Conservation (phyloP, 441 rosid genomes). For the Populus hybrid region DNA sequence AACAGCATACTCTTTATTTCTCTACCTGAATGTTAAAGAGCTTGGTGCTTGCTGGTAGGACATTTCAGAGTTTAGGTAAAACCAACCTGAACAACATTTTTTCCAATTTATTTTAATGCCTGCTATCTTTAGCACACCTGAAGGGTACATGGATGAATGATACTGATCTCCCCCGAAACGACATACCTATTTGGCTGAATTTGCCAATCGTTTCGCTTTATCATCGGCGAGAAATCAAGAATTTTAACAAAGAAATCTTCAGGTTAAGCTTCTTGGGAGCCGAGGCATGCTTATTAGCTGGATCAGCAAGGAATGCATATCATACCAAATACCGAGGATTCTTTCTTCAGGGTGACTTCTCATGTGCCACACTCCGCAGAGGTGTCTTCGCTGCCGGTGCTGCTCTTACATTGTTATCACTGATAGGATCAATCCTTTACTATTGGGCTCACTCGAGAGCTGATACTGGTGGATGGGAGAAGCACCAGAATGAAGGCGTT, state of each 20-base stretch:
- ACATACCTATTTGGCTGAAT: neutral
- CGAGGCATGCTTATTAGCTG: slow-evolving; percentile 91
- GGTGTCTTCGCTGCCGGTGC: slow-evolving; percentile 95
- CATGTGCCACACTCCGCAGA: slow-evolving; percentile 79
- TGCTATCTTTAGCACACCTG: neutral
- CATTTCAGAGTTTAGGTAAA: neutral
- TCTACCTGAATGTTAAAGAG: neutral
- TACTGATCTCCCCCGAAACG: neutral
- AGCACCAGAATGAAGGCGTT: slow-evolving; percentile 71
- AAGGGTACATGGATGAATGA: neutral
- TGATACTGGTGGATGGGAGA: slow-evolving; percentile 96
- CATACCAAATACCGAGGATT: slow-evolving; percentile 69
- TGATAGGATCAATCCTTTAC: slow-evolving; percentile 58
- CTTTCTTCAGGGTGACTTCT: slow-evolving; percentile 39
- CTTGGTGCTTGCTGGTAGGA: neutral
- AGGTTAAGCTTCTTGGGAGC: slow-evolving; percentile 91
- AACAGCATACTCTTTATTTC: neutral
- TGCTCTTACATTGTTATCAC: slow-evolving; percentile 71
- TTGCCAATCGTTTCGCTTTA: neutral
- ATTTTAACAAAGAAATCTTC: slow-evolving; percentile 15
- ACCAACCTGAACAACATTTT: neutral
- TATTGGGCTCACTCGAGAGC: slow-evolving; percentile 82
- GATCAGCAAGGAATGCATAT: slow-evolving; percentile 78
- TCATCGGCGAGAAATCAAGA: neutral
- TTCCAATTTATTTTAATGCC: neutral